Evolutionary conservation across 2,329 filamentous ascomycete species (phyloP), one percentile per base, ranked within the genome.

Genomic region (Tolypocladium tundrense): DNA sequence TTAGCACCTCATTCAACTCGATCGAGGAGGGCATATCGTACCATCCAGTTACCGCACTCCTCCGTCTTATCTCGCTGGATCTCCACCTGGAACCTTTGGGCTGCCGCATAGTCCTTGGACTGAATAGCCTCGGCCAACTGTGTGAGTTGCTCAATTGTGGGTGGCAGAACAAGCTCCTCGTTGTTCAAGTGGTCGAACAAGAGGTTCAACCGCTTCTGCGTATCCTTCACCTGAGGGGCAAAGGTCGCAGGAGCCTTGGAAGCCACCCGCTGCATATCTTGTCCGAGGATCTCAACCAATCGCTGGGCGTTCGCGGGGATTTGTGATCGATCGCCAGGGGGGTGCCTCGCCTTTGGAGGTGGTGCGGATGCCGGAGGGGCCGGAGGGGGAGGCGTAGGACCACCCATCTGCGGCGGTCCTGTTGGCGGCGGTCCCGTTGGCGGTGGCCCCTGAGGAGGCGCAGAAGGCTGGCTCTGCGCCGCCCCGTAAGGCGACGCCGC

Each of bases 111-210:
- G 65, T 94, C 79, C 75, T 84, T 86, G 57, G 77, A 72, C 64
- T 88, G 83, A 57, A 95, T 72, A 33, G 88, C 84, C 61, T 83
- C 75, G 10, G 88, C 81, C 37, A 91, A 75, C 65, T 85, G 76
- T 10, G 79, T 78, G 65, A 92, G 77, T 68, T 86, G 79, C 60
- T 83, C 79, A 54, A 92, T 82, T 0, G 88, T 97, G 67, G 89
- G 87, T 1, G 88, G 83, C 75, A 88, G 89, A 57, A 97, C 79
- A 45, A 97, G 78, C 68, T 97, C 92, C 68, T 92, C 88, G 64
- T 97, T 97, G 80, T 97, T 99, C 53, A 99, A 79, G 72, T 97
- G 91, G 69, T 99, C 93, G 70, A 97, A 97, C n/a, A 99, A 78
- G 54, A 97, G 86, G 66, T 89, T 90, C 59, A 99, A 81, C 35